Evolutionary conservation across 208 protist species (phyloP).

Genomic region (Novymonas esmeraldas): DNA sequence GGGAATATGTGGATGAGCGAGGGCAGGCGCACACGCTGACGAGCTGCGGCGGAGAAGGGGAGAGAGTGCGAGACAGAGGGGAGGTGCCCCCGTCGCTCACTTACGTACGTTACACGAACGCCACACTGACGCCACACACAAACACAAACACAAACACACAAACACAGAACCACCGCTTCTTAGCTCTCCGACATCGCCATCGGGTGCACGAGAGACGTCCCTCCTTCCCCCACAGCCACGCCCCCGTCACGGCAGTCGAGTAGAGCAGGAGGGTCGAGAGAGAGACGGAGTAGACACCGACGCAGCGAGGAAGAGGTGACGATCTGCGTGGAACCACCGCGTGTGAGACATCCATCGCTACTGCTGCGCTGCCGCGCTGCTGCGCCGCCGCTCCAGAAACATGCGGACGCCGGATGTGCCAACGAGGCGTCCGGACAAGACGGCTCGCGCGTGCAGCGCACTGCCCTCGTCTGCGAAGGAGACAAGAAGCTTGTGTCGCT

Average conservation of each 20-base stretch:
- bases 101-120: no score
- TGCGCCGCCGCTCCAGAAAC: constrained; percentile 70
- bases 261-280: background rate
- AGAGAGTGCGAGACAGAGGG: constrained; percentile 8
- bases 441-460: constrained; percentile 76
- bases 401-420: constrained; percentile 76
- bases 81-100: no score
- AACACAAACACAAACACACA: background rate
- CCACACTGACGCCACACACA: background rate
- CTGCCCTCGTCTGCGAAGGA: constrained; percentile 87
- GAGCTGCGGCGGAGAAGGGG: background rate
- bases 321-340: background rate
- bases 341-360: no score
- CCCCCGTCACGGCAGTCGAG: no score
- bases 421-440: constrained; percentile 80
- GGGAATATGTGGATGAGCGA: no score
- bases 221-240: no score
- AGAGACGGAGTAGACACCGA: background rate
- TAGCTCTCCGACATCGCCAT: no score
- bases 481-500: constrained; percentile 35
- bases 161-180: background rate
- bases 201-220: no score
- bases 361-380: background rate
- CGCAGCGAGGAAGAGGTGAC: background rate
- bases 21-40: no score